Evolutionary conservation across 805 yeast species (phyloP).

Genomic region (Saccharomycopsis microspora): DNA sequence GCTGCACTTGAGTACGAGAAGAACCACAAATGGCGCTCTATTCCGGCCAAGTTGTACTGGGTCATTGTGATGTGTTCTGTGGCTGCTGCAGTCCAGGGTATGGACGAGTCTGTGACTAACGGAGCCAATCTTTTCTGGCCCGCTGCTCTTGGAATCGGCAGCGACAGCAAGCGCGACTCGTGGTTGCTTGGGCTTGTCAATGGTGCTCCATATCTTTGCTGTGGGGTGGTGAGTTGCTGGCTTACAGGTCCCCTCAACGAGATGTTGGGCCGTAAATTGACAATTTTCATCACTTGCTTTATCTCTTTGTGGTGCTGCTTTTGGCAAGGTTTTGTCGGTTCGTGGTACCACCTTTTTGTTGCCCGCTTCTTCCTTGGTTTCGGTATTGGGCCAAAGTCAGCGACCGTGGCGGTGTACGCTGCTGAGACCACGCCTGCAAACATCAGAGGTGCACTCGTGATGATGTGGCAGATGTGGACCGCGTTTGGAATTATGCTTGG

Average conservation of each 20-base stretch:
- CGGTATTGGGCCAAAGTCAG: conserved; percentile 64
- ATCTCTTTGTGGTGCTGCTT: conserved; percentile 52
- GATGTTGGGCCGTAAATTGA: conserved; percentile 50
- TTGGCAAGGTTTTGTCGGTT: conserved; percentile 56
- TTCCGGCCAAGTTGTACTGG: conserved; percentile 33
- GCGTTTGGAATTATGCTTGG: conserved; percentile 71
- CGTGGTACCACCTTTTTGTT: conserved; percentile 59
- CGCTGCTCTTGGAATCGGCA: conserved; percentile 36
- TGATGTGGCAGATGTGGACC: conserved; percentile 70
- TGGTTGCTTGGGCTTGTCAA: conserved; percentile 55
- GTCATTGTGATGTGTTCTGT: conserved; percentile 58
- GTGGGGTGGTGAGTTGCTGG: conserved; percentile 53
- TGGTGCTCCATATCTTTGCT: conserved; percentile 60
- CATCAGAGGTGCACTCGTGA: conserved; percentile 56
- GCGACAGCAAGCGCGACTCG: conserved; percentile 34
- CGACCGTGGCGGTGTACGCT: conserved; percentile 64
- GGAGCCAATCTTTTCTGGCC: conserved; percentile 64
- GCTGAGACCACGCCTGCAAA: conserved; percentile 55
- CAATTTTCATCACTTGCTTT: conserved; percentile 51
- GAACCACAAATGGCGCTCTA: conserved; percentile 32
- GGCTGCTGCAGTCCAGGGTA: conserved; percentile 74
- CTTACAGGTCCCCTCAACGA: conserved; percentile 48
- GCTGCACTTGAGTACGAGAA: conserved; percentile 34
- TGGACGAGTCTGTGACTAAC: conserved; percentile 68
- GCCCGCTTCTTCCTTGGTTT: conserved; percentile 56